A percentile compares a stretch with the other conserved stretches of the same genome.
Evolutionary conservation across 768 basidiomycete species (phyloP).

Genomic region (Gelatoporia subvermispora): DNA sequence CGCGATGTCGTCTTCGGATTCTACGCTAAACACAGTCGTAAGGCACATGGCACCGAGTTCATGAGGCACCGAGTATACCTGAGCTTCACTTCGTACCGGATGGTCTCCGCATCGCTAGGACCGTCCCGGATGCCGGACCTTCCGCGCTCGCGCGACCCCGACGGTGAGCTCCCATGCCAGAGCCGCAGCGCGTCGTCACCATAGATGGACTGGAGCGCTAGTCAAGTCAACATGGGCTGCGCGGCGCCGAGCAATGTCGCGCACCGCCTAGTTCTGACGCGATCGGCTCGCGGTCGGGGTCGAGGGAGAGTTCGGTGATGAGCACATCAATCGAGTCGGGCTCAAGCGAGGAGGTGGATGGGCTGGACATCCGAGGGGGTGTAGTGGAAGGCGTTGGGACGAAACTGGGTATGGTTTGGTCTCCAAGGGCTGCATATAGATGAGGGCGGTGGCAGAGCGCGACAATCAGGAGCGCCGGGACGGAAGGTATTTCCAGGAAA

Average conservation of each 20-base stretch:
- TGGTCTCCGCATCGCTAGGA: conserved; percentile 24
- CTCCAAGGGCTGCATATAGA: no score
- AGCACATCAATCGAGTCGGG: conserved; percentile 4
- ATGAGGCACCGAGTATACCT: conserved; percentile 31
- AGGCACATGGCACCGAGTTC: not conserved
- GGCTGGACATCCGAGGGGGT: no score
- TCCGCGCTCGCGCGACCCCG: conserved; percentile 14
- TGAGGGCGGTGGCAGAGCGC: no score
- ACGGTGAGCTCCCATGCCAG: conserved; percentile 32
- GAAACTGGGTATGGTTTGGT: no score
- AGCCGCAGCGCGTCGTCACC: conserved; percentile 61
- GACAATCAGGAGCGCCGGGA: no score
- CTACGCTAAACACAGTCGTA: conserved; percentile 24
- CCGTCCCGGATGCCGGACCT: conserved; percentile 1
- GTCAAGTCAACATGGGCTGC: conserved; percentile 4
- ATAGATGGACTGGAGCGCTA: conserved; percentile 82
- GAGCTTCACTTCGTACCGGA: conserved; percentile 63
- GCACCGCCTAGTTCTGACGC: conserved; percentile 45
- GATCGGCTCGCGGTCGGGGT: conserved; percentile 37
- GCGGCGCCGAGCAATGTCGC: conserved; percentile 9
- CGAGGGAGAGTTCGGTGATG: conserved; percentile 18
- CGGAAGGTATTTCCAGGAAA: no score
- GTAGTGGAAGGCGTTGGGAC: no score
- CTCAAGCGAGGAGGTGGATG: not conserved
- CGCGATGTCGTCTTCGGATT: not conserved